phyloP scores from a whole-genome alignment of 192 early-diverging fungal species.

The Piromyces finnis region DNA sequence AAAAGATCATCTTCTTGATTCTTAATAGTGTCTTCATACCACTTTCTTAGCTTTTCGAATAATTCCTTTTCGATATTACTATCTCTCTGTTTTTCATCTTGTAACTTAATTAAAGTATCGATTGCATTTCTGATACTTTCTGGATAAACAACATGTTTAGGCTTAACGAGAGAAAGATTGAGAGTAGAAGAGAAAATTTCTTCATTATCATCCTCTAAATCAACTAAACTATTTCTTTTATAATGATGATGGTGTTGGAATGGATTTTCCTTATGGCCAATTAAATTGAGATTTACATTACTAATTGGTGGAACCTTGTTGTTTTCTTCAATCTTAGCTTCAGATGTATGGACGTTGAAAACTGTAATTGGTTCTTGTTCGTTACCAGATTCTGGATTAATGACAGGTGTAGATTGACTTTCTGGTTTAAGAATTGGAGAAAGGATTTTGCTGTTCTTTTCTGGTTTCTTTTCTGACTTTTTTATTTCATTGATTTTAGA shows the following conservation, averaged over 20 bases:
- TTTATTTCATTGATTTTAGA: background rate
- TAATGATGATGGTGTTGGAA: background rate
- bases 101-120: background rate
- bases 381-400: background rate
- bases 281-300: background rate
- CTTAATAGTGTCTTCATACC: background rate
- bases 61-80: background rate
- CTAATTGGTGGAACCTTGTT: background rate
- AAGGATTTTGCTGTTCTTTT: background rate
- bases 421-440: background rate
- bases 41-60: background rate
- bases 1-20: background rate
- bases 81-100: background rate
- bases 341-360: background rate
- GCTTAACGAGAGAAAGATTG: background rate
- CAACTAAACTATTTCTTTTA: background rate
- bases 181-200: background rate
- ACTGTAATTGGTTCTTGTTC: background rate
- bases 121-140: background rate
- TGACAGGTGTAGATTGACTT: background rate
- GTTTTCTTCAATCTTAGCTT: background rate
- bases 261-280: background rate
- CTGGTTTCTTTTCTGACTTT: background rate
- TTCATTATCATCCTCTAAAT: background rate
- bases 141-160: background rate